Evolutionary conservation across 768 basidiomycete species (phyloP), one percentile per base, ranked within the genome.

Genomic region (Pilatotrama ljubarskyi): DNA sequence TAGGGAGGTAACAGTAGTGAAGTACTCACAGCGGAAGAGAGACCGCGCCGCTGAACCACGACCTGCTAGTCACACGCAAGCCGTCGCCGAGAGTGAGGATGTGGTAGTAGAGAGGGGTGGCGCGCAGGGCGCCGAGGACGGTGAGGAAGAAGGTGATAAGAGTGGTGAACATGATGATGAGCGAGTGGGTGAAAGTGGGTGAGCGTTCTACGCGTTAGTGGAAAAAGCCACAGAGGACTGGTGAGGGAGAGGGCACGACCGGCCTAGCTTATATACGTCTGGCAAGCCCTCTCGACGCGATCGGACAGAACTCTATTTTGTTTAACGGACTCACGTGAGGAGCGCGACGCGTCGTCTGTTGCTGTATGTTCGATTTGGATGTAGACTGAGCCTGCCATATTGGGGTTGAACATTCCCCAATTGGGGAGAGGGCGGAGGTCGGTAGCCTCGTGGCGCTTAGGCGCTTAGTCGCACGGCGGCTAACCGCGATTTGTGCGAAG

Each of bases 391-490:
- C 29, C 15, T 22, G 17, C 18, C 6, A 18, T 7, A 20, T n/a
- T n/a, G 24, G 5, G 22, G 22, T 7, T 8, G 20, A 25, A 5
- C 43, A 13, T 24, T 44, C 8, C 32, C 52, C 5, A 20, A 37
- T 22, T 37, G 1, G 36, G 49, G 10, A 1, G 5, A 18, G 35
- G 20, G 2, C 4, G 3, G 25, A 1, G 18, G 37, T 42, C 14
- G 52, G 42, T 54, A 54, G 52, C 51, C 40, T 53, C 51, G 41
- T 53, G 51, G 51, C 51, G 41, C 11, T n/a, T 15, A 11, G 14
- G 14, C 6, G n/a, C n/a, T 51, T 24, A 5, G 11, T 1, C 32
- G 5, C 26, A 14, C n/a, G 47, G 26, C 17, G 47, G 47, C 26
- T 32, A 10, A 10, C 29, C 29, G n/a, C n/a, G n/a, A n/a, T n/a